Evolutionary conservation across 805 yeast species (phyloP), one percentile per base, ranked within the genome.

Genomic region (Myxozyma geophila): DNA sequence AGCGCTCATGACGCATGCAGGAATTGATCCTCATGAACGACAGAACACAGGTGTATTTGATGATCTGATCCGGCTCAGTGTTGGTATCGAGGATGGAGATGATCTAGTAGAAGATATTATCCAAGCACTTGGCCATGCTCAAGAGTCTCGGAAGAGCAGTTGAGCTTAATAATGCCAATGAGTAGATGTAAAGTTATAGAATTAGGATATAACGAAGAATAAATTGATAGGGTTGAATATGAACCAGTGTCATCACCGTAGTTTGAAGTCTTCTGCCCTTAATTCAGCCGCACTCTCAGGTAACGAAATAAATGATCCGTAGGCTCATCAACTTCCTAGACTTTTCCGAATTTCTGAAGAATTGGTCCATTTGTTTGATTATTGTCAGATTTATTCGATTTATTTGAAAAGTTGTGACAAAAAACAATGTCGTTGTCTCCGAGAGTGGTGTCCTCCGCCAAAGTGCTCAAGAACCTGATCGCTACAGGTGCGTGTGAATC

Each of bases 1-100:
- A 48, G 95, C 96, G 53, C 85, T 86, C 62, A 90, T 90, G 96
- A 90, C 96, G 71, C 96, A 90, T 73, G 95, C 93, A 60, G 96
- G 96, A 74, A 90, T 90, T 76, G 91, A 95, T 73, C 80, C 81
- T 75, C 89, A 80, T 59, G 87, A 85, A 72, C 85, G 96, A 78
- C 93, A 88, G 78, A 83, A 85, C 58, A 48, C 60, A 7, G 96
- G 96, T 68, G 95, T 90, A 53, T 88, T 74, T 71, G 96, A 89
- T 73, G 91, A 89, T 77, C 82, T 90, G 77, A 81, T 90, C 71
- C 86, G 97, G 80, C 81, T 90, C 60, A 85, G 91, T 68, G 92
- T 90, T 55, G 97, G 97, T 77, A 88, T 90, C 66, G 97, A 90
- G 79, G 96, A 89, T 71, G 79, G 82, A 63, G 90, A 86, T 37